phyloP scores from a whole-genome alignment of 345 rosid genomes.

The Salix exigua region DNA sequence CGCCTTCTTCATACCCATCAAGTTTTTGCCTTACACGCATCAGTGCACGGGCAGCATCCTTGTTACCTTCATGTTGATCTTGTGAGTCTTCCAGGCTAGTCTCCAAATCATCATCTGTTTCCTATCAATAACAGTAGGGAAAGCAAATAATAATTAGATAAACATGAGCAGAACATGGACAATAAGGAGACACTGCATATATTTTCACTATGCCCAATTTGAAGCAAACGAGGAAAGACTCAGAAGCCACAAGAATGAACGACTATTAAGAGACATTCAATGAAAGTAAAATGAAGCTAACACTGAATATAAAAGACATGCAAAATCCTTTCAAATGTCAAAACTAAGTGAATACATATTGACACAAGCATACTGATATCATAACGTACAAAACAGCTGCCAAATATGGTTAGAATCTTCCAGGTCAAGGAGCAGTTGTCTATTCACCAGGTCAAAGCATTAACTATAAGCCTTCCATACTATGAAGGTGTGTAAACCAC shows the following conservation, averaged over 20 bases:
- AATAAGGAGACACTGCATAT: neutral
- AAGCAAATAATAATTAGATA: neutral
- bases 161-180: neutral
- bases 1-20: constrained; percentile 97
- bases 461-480: too few relatives aligned
- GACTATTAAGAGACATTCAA: neutral
- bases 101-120: constrained; percentile 61
- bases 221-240: neutral
- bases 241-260: neutral
- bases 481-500: too few relatives aligned
- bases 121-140: constrained; percentile 36
- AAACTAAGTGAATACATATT: neutral
- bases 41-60: constrained; percentile 89
- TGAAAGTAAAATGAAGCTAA: neutral
- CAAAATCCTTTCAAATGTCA: neutral
- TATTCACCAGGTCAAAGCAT: too few relatives aligned
- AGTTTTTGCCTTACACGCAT: constrained; percentile 92
- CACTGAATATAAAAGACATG: neutral
- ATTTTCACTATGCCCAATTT: neutral
- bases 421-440: too few relatives aligned
- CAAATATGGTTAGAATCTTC: too few relatives aligned
- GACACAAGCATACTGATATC: too few relatives aligned
- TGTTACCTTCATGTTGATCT: constrained; percentile 82
- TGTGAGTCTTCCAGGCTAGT: constrained; percentile 60
- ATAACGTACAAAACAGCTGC: too few relatives aligned